Base-by-base conservation (phyloP, 2,329 filamentous ascomycete species). In the Pleoardoris graminearum region DNA sequence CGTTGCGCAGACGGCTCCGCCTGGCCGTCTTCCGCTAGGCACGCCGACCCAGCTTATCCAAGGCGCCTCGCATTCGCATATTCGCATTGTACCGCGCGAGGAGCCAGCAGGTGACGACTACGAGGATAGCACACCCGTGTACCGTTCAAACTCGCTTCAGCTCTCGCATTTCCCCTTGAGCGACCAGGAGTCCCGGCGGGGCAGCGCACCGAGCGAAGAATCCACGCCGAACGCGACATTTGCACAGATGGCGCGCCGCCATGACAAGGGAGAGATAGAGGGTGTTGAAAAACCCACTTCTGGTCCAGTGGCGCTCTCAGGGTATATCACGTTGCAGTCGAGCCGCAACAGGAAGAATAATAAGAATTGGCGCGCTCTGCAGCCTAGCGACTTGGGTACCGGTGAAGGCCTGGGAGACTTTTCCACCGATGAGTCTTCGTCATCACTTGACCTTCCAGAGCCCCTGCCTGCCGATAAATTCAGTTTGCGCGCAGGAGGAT, bases 211-310 rank as follows among this genome's bases (percentile, higher is more conserved):
- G 37, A 37, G 36, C 49, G 14, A 50, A 23, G 19, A 16, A 17
- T 45, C 49, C 32, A 41, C 21, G 14, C n/a, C 48, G 19, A 49
- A 51, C 10, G 58, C 54, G 7, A 66, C 62, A 3, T 69, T 70
- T 30, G 67, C 65, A 30, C 62, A 68, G 21, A 72, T 73, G 68
- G 62, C 66, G 3, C 63, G 66, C 35, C 54, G 61, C 12, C 57
- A 48, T 29, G 49, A 58, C 49, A 50, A 48, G 12, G 37, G 50
- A 16, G 60, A 64, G 16, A 29, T 54, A 10, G 53, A 63, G 8
- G 43, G 50, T 10, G 57, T 59, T 14, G 53, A 61, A 16, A 49
- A 51, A 7, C 49, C 55, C 10, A 49, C 55, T n/a, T 57, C 63
- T 14, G 54, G 54, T 16, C 53, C 61, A 21, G 35, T 58, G 10